Evolutionary conservation across 305 asterid species (phyloP).

Genomic region (Ilex paraguariensis): DNA sequence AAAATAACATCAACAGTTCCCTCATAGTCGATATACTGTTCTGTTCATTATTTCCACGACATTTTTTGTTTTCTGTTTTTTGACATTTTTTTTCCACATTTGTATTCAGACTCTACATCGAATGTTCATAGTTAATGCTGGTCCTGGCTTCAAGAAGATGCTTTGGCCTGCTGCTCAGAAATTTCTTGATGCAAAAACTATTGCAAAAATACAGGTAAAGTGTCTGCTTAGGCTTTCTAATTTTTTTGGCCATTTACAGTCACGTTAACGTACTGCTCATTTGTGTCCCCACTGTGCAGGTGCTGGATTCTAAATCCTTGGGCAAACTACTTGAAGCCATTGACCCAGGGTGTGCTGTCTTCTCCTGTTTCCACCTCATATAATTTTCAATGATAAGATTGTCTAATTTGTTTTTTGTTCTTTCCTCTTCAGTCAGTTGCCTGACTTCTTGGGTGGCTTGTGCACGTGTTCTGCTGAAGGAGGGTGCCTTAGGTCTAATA

Average conservation of each 20-base stretch:
- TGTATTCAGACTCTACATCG: conserved; percentile 71
- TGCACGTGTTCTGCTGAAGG: conserved; percentile 82
- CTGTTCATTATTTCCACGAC: neutral
- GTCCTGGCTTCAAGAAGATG: conserved; percentile 82
- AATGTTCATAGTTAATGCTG: conserved; percentile 91
- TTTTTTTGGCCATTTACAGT: neutral
- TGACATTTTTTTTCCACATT: conserved; percentile 12
- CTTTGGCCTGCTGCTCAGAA: conserved; percentile 97
- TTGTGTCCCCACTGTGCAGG: conserved; percentile 34
- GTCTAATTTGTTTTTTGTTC: conserved; percentile 16
- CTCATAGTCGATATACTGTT: neutral
- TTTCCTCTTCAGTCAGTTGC: conserved; percentile 69
- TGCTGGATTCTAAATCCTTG: conserved; percentile 70
- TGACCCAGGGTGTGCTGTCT: conserved; percentile 61
- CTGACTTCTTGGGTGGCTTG: conserved; percentile 89
- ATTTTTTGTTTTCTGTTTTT: neutral
- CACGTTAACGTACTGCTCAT: neutral
- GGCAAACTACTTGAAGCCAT: conserved; percentile 72
- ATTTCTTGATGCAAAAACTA: conserved; percentile 80
- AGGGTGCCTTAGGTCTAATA: conserved; percentile 86
- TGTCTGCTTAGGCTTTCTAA: conserved; percentile 11
- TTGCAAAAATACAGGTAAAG: conserved; percentile 70
- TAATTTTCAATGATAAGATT: conserved; percentile 13
- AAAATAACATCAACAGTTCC: neutral
- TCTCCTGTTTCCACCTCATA: conserved; percentile 12